A percentile compares a stretch with the other conserved stretches of the same genome.
Conservation (phyloP, 306 rosid species). For the Luffa acutangula region DNA sequence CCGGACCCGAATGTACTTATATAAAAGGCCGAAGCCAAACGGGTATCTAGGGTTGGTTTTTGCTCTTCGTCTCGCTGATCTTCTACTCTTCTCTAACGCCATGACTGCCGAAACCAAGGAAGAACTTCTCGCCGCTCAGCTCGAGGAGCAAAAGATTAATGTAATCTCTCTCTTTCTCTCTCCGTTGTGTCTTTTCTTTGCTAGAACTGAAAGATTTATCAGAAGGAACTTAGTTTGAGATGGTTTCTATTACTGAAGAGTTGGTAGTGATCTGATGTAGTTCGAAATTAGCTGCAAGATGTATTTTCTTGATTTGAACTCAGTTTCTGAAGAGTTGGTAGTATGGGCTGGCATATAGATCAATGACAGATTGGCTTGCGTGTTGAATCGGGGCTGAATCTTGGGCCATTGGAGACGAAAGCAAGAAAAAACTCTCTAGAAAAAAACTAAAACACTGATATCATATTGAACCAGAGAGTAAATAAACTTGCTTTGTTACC, state of each 20-base stretch:
- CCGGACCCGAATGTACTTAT: too few species aligned
- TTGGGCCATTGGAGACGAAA: too few species aligned
- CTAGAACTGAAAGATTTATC: neutral
- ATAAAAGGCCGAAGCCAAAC: too few species aligned
- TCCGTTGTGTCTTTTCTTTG: neutral
- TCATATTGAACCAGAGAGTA: too few species aligned
- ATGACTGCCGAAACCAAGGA: slow-evolving; percentile 57
- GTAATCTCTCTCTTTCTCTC: slow-evolving; percentile 6
- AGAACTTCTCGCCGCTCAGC: slow-evolving; percentile 48
- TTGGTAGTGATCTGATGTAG: neutral
- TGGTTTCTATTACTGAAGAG: neutral
- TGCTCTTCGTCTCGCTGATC: neutral
- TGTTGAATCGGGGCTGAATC: too few species aligned
- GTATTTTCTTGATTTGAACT: neutral
- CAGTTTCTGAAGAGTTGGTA: too few species aligned
- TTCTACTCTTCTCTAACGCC: neutral
- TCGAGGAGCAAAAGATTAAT: slow-evolving; percentile 38
- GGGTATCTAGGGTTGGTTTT: neutral
- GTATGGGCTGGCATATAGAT: too few species aligned
- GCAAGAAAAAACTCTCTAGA: too few species aligned
- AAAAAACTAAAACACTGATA: too few species aligned
- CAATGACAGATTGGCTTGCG: too few species aligned
- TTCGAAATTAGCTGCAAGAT: neutral
- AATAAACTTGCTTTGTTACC: too few species aligned
- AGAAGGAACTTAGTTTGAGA: neutral